phyloP scores from a whole-genome alignment of 345 rosid species.

The Microcos paniculata region DNA sequence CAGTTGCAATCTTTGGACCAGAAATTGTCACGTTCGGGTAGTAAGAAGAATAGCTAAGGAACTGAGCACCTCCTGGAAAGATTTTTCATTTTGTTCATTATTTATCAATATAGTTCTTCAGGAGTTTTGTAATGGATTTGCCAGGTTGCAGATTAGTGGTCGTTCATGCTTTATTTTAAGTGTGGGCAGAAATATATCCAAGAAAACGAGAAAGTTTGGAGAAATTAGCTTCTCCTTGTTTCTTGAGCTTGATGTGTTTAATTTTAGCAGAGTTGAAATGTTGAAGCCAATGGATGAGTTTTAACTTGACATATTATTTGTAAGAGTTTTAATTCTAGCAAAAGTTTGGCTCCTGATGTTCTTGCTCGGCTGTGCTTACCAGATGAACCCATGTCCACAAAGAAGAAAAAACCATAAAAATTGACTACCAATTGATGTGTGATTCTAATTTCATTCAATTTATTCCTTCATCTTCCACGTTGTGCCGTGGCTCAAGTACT shows the following conservation, averaged over 20 bases:
- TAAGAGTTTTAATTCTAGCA: background rate
- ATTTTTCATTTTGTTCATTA: background rate
- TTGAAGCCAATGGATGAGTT: constrained; percentile 23
- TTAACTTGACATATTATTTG: constrained; percentile 12
- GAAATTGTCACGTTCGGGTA: constrained; percentile 48
- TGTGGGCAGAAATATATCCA: constrained; percentile 1
- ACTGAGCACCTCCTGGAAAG: constrained; percentile 10
- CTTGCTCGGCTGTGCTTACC: background rate
- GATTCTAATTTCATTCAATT: background rate
- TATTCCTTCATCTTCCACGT: background rate
- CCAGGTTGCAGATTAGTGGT: constrained; percentile 8
- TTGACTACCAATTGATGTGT: background rate
- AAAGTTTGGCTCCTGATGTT: background rate
- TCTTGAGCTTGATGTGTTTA: constrained; percentile 4
- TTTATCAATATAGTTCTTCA: background rate
- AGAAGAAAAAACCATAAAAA: background rate
- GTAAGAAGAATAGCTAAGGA: constrained; percentile 72
- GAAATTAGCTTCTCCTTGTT: background rate
- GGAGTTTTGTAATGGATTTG: constrained; percentile 18
- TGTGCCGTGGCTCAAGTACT: constrained; percentile 1
- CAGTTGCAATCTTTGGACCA: constrained; percentile 69
- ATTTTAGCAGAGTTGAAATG: constrained; percentile 1
- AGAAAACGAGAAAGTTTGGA: background rate
- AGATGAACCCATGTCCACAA: background rate
- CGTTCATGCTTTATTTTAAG: constrained; percentile 12